These are phyloP conservation scores for Talaromyces thailandensis DNA, from an alignment of 495 filamentous ascomycete genomes.

Conservation along the genomic window DNA sequence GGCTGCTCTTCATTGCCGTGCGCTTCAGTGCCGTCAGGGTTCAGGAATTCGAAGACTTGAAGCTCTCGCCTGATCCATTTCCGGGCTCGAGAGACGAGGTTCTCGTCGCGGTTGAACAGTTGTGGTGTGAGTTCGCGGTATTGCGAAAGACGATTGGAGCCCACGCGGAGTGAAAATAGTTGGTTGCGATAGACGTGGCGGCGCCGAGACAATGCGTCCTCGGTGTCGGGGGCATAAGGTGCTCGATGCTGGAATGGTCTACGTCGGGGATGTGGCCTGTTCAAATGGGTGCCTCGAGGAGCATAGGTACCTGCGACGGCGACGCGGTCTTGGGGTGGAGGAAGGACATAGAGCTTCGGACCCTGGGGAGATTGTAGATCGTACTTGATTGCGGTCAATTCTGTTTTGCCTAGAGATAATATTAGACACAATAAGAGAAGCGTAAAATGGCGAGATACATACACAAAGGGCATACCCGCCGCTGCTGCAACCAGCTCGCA, in stretches of 20 bases:
- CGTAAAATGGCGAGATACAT: slow-evolving; percentile 10
- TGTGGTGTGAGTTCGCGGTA: slow-evolving; percentile 69
- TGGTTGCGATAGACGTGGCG: slow-evolving; percentile 67
- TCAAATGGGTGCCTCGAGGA: background rate
- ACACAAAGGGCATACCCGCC: slow-evolving; percentile 69
- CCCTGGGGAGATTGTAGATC: slow-evolving; percentile 42
- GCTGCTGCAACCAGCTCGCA: slow-evolving; percentile 71
- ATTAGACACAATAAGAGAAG: slow-evolving; percentile 10
- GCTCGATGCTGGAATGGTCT: slow-evolving; percentile 18
- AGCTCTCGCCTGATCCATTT: slow-evolving; percentile 85
- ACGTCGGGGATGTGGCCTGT: slow-evolving; percentile 8
- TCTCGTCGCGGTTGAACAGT: slow-evolving; percentile 51
- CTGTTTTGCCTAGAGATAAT: slow-evolving; percentile 41
- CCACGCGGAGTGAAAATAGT: slow-evolving; percentile 77
- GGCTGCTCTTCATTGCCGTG: background rate
- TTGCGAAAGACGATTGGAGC: slow-evolving; percentile 69
- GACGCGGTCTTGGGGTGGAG: slow-evolving; percentile 8
- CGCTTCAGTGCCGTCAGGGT: slow-evolving; percentile 19
- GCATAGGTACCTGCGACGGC: slow-evolving; percentile 6
- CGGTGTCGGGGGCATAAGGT: slow-evolving; percentile 18
- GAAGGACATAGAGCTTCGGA: slow-evolving; percentile 46
- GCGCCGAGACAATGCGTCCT: slow-evolving; percentile 57
- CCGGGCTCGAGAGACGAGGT: slow-evolving; percentile 72
- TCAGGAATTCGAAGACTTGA: slow-evolving; percentile 74
- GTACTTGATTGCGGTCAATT: slow-evolving; percentile 61